Evolutionary conservation across 2,329 filamentous ascomycete genomes (phyloP), one percentile per base, ranked within the genome.

Genomic region (Claviceps sp.): DNA sequence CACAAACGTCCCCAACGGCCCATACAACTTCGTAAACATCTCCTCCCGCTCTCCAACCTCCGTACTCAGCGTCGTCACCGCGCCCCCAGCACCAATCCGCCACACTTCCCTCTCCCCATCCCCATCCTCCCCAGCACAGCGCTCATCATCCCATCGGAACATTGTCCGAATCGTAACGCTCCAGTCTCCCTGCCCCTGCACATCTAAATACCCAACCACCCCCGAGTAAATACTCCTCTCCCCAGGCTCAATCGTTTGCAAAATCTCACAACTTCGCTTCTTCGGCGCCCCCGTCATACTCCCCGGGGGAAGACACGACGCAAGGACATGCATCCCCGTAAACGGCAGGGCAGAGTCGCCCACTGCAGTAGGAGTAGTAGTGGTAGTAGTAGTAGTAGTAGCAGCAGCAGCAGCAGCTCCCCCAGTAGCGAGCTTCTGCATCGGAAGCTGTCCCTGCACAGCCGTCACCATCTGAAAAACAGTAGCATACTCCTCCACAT

Each of bases 221-320:
- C 93, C 89, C 6, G 88, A 88, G 68, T 96, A 96, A 49, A 96
- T 68, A 36, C 88, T 83, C 49, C 91, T 74, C 58, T 82, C 77
- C 17, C 67, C 68, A 39, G 46, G 58, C 66, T 95, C 90, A 43
- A 95, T 75, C 3, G 74, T 69, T 53, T 76, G 74, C 20, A 97
- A 72, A 46, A 96, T 77, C 71, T 95, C 84, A 65, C 91, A 96
- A 56, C 86, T 91, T 47, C 91, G 79, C 68, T 91, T 90, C 73
- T 97, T 97, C 0, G 91, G 93, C 0, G 91, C 91, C 6, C 93
- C 93, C 2, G 91, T 97, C 93, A 97, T 97, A 60, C 86, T 91
- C 0, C 93, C 91, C 0, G 93, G 89, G 0, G 93, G 91, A 1
- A 97, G 74, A 47, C 83, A 86, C 6, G 82, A 77, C 0, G 85